These are phyloP conservation scores for Diplosphaera chodatii DNA, from an alignment of 139 green algal genomes.

Conservation along the genomic window DNA sequence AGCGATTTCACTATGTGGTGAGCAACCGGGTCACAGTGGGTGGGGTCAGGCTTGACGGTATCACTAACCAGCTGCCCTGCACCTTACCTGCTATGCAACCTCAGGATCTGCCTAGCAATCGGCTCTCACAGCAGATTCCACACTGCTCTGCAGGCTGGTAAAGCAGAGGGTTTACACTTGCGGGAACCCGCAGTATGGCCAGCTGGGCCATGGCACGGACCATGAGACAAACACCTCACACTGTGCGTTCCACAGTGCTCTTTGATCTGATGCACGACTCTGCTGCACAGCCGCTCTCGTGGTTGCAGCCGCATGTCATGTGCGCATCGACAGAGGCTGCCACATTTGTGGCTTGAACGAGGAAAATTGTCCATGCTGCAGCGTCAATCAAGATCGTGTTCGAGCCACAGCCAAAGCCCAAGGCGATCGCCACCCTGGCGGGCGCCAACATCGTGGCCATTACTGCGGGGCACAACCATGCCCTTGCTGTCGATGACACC, in stretches of 20 bases:
- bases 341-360: too few relatives aligned
- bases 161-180: conserved; percentile 29
- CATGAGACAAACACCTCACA: conserved; percentile 84
- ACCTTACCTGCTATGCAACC: too few relatives aligned
- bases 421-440: conserved; percentile 46
- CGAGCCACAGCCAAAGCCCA: conserved; percentile 73
- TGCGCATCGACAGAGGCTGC: too few relatives aligned
- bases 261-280: neutral
- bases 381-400: conserved; percentile 84
- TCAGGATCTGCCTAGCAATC: too few relatives aligned
- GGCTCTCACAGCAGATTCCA: too few relatives aligned
- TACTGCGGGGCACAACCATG: conserved; percentile 80
- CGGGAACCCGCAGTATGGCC: conserved; percentile 83
- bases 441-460: conserved; percentile 57
- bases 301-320: too few relatives aligned
- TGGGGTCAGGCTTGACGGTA: too few relatives aligned
- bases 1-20: conserved; percentile 88
- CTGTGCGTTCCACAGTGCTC: conserved; percentile 30
- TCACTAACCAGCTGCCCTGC: too few relatives aligned
- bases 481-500: conserved; percentile 39
- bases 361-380: too few relatives aligned
- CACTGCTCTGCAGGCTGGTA: neutral
- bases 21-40: too few relatives aligned
- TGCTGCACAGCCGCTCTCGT: too few relatives aligned
- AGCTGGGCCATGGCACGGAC: conserved; percentile 88